Evolutionary conservation across 345 rosid genomes (phyloP), one percentile per base, ranked within the genome.

Genomic region (Euphorbia peplus): DNA sequence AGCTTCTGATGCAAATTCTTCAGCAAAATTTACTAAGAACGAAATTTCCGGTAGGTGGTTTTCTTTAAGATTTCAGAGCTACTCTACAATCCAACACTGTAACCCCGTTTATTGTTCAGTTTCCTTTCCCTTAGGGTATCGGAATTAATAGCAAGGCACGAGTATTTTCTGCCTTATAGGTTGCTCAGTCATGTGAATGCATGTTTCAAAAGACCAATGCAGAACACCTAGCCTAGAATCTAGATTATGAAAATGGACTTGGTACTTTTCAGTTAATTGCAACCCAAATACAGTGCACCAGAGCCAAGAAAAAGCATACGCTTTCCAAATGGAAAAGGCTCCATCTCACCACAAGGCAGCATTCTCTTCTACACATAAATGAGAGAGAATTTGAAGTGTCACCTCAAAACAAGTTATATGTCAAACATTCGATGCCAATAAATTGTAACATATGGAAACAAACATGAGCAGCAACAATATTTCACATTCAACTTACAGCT

Each of bases 401-500:
- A 35, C 57, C 28, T 21, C 12, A 32, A 66, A 60, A 63, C 41
- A 39, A 19, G 19, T 30, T 2, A 22, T 2, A 22, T 35, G 39
- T 37, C 4, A 25, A 32, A 39, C 29, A 47, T 63, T 64, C 26
- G 41, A 52, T 10, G 5, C 32, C 16, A 59, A 8, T 29, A 28
- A 13, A 59, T 26, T 32, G 5, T 35, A 4, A 42, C 26, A 24
- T 22, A 44, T 29, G 18, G 19, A 13, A 70, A 44, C 7, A n/a
- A 58, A 41, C 21, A 41, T 12, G 69, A 54, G 6, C 37, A 68
- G n/a, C 26, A 63, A 67, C 19, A 19, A 52, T 18, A 55, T 8
- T 60, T 35, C 56, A 46, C 18, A n/a, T 70, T 68, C 71, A 59
- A 83, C 95, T 84, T 84, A 95, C 99, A 74, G 82, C 87, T 74